A percentile compares a stretch with the other conserved stretches of the same genome.
phyloP scores from a whole-genome alignment of 768 basidiomycete species.

The Tylopilus felleus region DNA sequence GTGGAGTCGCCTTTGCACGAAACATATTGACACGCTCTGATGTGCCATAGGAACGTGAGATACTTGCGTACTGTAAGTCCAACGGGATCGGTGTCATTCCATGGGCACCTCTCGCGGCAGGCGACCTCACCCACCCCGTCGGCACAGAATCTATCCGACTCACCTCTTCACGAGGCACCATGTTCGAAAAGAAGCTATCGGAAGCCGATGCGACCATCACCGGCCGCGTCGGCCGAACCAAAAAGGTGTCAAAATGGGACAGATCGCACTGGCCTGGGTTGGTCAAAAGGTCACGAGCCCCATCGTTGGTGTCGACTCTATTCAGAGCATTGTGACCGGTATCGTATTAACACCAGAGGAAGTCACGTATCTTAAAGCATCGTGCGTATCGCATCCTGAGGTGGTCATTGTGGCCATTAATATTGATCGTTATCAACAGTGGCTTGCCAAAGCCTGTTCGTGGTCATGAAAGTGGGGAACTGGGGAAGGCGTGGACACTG shows the following conservation, averaged over 20 bases:
- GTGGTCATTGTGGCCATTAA: not conserved
- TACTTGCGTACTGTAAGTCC: slow-evolving; percentile 44
- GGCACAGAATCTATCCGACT: not conserved
- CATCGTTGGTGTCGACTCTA: slow-evolving; percentile 39
- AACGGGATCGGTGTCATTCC: slow-evolving; percentile 36
- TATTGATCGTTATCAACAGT: slow-evolving; percentile 10
- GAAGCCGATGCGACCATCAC: not conserved
- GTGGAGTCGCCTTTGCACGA: slow-evolving; percentile 15
- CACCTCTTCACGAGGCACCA: not conserved
- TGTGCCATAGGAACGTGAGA: slow-evolving; percentile 37
- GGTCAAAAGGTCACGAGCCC: slow-evolving; percentile 40
- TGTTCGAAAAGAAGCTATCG: not conserved
- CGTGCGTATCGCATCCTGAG: slow-evolving; percentile 13
- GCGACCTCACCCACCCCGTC: no score
- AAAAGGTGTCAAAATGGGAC: slow-evolving; percentile 40
- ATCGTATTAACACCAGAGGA: slow-evolving; percentile 30
- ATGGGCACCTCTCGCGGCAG: no score
- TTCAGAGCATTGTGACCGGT: slow-evolving; percentile 27
- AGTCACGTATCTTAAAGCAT: slow-evolving; percentile 27
- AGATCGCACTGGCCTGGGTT: slow-evolving; percentile 45
- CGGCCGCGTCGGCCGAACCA: slow-evolving; percentile 31
- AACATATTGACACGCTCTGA: no score
- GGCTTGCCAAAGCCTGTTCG: slow-evolving; percentile 18
- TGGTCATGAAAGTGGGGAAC: slow-evolving; percentile 6
- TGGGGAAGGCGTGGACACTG: not conserved